A percentile compares a stretch with the other conserved stretches of the same genome.
Evolutionary conservation across 352 stramenopile species (phyloP).

Genomic region (Pythium chondricola): DNA sequence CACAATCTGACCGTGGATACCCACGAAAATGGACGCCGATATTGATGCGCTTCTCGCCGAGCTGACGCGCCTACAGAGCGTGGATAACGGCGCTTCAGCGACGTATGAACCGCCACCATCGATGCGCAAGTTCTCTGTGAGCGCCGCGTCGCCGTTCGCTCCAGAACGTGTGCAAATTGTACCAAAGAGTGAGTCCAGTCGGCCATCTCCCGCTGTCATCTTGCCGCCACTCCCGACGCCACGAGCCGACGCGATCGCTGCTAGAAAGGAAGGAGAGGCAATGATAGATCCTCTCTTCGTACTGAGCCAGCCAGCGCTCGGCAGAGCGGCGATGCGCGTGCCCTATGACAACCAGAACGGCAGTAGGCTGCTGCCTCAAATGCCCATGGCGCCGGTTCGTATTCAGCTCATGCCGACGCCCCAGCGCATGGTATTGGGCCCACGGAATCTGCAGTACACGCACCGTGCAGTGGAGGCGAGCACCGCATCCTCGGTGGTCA

Average conservation of each 20-base stretch:
- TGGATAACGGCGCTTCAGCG: background rate
- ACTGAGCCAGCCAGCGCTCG: constrained; percentile 1
- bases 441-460: constrained; percentile 54
- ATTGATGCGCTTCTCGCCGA: constrained; percentile 21
- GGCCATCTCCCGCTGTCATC: constrained; percentile 24
- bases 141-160: constrained; percentile 34
- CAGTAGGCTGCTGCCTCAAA: constrained; percentile 64
- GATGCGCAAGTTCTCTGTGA: constrained; percentile 42
- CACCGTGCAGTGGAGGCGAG: constrained; percentile 34
- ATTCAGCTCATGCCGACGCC: constrained; percentile 48
- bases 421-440: constrained; percentile 38
- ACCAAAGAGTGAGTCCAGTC: constrained; percentile 2
- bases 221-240: constrained; percentile 35
- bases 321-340: constrained; percentile 23
- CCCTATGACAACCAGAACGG: constrained; percentile 20
- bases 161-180: constrained; percentile 44
- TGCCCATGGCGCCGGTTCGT: constrained; percentile 53
- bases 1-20: no score
- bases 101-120: constrained; percentile 7
- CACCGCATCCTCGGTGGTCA: constrained; percentile 19
- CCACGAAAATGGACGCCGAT: constrained; percentile 17
- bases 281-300: constrained; percentile 26
- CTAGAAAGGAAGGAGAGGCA: constrained; percentile 25
- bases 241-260: constrained; percentile 16
- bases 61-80: constrained; percentile 8